Percentiles rank a stretch among this genome's conserved stretches.
Conservation (phyloP, 352 stramenopile species). For the Phytophthora pistaciae region DNA sequence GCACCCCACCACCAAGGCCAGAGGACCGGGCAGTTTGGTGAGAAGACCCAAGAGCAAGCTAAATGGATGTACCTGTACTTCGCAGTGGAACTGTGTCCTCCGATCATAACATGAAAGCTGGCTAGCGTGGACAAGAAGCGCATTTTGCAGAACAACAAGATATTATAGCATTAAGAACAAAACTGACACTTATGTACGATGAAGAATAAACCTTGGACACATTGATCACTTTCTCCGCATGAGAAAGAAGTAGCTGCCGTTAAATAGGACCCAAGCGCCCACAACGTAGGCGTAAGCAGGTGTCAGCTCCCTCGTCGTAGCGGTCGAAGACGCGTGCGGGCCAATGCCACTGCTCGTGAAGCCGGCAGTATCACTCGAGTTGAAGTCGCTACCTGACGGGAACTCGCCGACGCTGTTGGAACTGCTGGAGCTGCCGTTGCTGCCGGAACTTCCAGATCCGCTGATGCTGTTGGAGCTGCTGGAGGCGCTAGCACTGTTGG, state of each 20-base stretch:
- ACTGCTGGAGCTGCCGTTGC: constrained; percentile 11
- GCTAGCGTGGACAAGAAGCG: background rate
- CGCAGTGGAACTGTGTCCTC: constrained; percentile 2
- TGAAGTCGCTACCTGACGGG: constrained; percentile 20
- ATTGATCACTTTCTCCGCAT: constrained; percentile 53
- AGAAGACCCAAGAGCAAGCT: constrained; percentile 19
- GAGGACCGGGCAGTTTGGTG: constrained; percentile 23
- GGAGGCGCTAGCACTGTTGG: background rate
- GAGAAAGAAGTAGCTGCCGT: constrained; percentile 57
- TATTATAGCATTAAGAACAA: constrained; percentile 35
- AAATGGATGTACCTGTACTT: constrained; percentile 31
- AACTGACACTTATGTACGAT: constrained; percentile 34
- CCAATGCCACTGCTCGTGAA: constrained; percentile 32
- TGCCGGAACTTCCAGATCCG: constrained; percentile 1
- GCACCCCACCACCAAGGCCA: constrained; percentile 16
- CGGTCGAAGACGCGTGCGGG: constrained; percentile 37
- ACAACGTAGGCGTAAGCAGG: constrained; percentile 49
- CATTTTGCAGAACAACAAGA: constrained; percentile 26
- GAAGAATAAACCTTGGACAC: constrained; percentile 32
- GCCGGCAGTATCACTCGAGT: constrained; percentile 29
- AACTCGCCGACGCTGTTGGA: constrained; percentile 25
- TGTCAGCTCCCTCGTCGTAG: constrained; percentile 42
- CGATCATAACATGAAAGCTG: background rate
- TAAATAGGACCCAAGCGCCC: constrained; percentile 55
- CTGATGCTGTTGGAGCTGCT: background rate